A percentile compares a stretch with the other conserved stretches of the same genome.
Evolutionary conservation across 1,139 yeast species (phyloP).

Genomic region (Candida freyschussii): DNA sequence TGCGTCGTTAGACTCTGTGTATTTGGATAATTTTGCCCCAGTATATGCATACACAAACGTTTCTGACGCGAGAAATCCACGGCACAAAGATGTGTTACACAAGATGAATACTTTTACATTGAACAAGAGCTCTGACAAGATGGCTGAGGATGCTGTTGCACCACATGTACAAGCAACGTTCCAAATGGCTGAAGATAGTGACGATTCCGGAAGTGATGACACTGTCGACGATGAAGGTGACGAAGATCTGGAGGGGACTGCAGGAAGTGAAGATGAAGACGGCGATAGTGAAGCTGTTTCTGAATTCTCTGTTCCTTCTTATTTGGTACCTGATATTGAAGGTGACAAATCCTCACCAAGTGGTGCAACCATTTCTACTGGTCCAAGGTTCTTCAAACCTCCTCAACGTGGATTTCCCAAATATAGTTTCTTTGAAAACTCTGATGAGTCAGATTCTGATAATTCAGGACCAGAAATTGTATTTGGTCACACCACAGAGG

Average conservation of each 20-base stretch:
- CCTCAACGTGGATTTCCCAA: slow-evolving; percentile 19
- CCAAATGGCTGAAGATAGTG: slow-evolving; percentile 10
- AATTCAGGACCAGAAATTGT: slow-evolving; percentile 14
- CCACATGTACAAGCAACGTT: slow-evolving; percentile 19
- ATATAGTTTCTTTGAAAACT: slow-evolving; percentile 22
- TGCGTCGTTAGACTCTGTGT: slow-evolving; percentile 71
- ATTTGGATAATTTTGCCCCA: slow-evolving; percentile 46
- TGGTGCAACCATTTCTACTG: neutral
- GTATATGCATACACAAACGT: slow-evolving; percentile 15
- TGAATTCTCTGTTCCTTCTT: slow-evolving; percentile 20
- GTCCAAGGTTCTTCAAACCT: slow-evolving; percentile 1
- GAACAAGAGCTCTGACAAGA: slow-evolving; percentile 14
- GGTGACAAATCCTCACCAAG: slow-evolving; percentile 2
- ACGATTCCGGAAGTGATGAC: slow-evolving; percentile 9
- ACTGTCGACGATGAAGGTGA: slow-evolving; percentile 17
- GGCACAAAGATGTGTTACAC: slow-evolving; percentile 5
- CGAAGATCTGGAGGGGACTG: neutral
- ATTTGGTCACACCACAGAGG: slow-evolving; percentile 14
- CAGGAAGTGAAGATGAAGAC: slow-evolving; percentile 5
- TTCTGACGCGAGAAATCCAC: slow-evolving; percentile 17
- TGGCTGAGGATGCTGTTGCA: slow-evolving; percentile 15
- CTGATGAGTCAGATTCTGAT: slow-evolving; percentile 13
- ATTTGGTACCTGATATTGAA: slow-evolving; percentile 9
- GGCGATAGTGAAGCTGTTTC: slow-evolving; percentile 14
- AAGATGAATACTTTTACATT: slow-evolving; percentile 20